Percentiles rank a stretch among this genome's conserved stretches.
Evolutionary conservation across 75 land plant species (phyloP).

Genomic region (Selaginella tamariscina): DNA sequence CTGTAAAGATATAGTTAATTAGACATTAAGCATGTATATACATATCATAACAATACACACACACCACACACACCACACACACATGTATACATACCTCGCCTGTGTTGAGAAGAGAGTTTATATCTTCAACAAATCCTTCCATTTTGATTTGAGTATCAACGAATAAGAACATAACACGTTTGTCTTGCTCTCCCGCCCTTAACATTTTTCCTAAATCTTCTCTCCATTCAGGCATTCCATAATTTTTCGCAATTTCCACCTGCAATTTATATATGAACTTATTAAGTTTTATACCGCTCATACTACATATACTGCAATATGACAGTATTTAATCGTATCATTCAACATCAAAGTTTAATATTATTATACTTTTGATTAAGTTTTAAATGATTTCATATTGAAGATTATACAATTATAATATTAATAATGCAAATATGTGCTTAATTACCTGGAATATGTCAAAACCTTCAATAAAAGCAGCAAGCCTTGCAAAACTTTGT

Average conservation of each 20-base stretch:
- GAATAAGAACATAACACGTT: conserved; percentile 22
- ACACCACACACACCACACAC: no score
- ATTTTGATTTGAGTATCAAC: conserved; percentile 26
- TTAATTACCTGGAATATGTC: conserved; percentile 21
- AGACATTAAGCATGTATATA: background rate
- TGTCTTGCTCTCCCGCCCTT: conserved; percentile 23
- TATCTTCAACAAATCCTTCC: conserved; percentile 30
- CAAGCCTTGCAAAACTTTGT: conserved; percentile 29
- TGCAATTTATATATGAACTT: background rate
- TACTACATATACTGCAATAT: no score
- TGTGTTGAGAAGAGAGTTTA: conserved; percentile 28
- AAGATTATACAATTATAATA: background rate
- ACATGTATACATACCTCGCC: conserved; percentile 17
- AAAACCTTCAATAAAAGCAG: conserved; percentile 27
- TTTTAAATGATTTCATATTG: no score
- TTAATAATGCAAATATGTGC: background rate
- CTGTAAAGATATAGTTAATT: conserved; percentile 4
- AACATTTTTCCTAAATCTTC: conserved; percentile 26
- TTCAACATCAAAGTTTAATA: background rate
- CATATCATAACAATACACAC: background rate
- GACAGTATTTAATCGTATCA: background rate
- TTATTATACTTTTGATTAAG: no score
- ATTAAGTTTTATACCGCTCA: background rate
- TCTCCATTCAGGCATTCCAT: conserved; percentile 29
- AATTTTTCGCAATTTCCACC: conserved; percentile 26